Base-by-base conservation (phyloP, 441 rosid species). In the Cnidoscolus chayamansa region DNA sequence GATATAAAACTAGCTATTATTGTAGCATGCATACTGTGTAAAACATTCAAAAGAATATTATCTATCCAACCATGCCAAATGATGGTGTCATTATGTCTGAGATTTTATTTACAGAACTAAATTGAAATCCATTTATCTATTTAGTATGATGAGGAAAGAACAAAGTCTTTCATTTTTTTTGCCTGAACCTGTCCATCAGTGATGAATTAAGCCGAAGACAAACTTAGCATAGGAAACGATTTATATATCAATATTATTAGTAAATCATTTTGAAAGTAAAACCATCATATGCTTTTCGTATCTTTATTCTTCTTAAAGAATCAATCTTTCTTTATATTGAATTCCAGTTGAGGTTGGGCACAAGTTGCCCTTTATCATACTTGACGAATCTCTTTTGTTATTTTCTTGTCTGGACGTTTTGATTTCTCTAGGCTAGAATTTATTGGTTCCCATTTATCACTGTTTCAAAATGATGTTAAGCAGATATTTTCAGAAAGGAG, bases 401-500 rank as follows among this genome's bases (percentile, higher is more conserved):
- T 16, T 25, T 43, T 30, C 43, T 47, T 0, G 13, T 25, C 56
- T 51, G 31, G 64, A 64, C 62, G 13, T 32, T 72, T 31, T 63
- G 45, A 19, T 55, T 51, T 48, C 7, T 25, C 20, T 55, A 32
- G 1, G 35, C 57, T 50, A 17, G 56, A 37, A 40, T 51, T 58
- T 32, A 19, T 47, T 47, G 32, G 30, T 53, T 4, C 16, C 60
- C 8, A 32, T 51, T 12, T 61, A 2, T 61, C 17, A 19, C 37
- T 19, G 2, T 56, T 32, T 5, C 32, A 16, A 49, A 32, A 47
- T 50, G 31, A 51, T 66, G 63, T 67, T 79, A 47, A 74, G 65
- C 82, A 93, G 98, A 90, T 93, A 76, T 93, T 96, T 81, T 90
- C 93, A 67, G 85, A 88, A 86, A 96, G 96, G 81, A 88, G 99